Base-by-base conservation (phyloP, 257 asterid species). In the Solanum bulbocastanum region DNA sequence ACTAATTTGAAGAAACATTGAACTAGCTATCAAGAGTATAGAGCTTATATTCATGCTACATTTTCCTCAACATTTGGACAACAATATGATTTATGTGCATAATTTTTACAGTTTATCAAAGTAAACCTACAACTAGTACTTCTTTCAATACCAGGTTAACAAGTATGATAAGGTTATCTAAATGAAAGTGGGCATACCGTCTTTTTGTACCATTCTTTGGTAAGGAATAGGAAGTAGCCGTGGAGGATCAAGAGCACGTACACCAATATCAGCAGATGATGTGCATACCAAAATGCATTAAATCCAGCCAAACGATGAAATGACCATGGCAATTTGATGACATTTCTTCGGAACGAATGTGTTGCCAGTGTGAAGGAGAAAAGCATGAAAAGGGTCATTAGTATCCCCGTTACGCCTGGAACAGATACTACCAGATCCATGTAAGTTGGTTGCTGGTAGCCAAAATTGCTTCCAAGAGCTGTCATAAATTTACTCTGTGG, bases 251-350 rank as follows among this genome's bases (percentile, higher is more conserved):
- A 84, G 91, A 97, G 94, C 87, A 92, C 10, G 46, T 97, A 95
- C 10, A 91, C 98, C n/a, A 96, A 10, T 10, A 88, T 94, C 88
- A 97, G 90, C 91, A 97, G 72, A 90, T 96, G 99, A 85, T 97
- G 98, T 5, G 98, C 98, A 73, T 95, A 97, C 99, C 99, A 96
- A 82, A 97, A 96, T 22, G 98, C 86, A 39, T 97, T 97, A 83
- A 97, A 97, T 76, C 99, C 99, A 0, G 98, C 96, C 88, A 97
- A 89, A 86, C 87, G 91, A 87, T 89, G 93, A 71, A 96, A 92
- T 5, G 96, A 94, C 88, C 91, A 60, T 0, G 95, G 95, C 65
- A 97, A 65, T 85, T 94, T 97, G 65, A 97, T 89, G 35, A 92
- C 94, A 84, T 93, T 97, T 78, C 96, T 89, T 86, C 99, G 89